Percentiles rank a stretch among this genome's conserved stretches.
Conservation (phyloP, 1,139 yeast genomes). For the Blastobotrys buckinghamii region DNA sequence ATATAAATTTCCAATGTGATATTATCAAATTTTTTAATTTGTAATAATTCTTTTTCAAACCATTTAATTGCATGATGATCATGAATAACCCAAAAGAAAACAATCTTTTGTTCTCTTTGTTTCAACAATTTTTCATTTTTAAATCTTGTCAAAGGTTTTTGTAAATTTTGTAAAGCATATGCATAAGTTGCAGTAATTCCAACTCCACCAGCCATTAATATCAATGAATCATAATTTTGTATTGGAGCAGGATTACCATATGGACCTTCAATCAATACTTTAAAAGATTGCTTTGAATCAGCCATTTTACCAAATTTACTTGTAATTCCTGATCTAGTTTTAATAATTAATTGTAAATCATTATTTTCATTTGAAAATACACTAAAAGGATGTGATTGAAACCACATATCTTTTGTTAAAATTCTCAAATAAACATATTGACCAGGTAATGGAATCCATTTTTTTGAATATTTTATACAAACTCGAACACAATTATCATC, state of each 20-base stretch:
- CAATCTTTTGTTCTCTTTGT: conserved; percentile 35
- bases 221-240: conserved; percentile 44
- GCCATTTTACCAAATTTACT: conserved; percentile 2
- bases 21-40: not conserved
- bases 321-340: conserved; percentile 31
- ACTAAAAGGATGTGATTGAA: conserved; percentile 70
- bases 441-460: conserved; percentile 46
- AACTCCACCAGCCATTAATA: conserved; percentile 58
- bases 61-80: conserved; percentile 42
- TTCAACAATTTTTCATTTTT: not conserved
- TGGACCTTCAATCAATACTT: conserved; percentile 52
- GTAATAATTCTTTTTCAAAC: conserved; percentile 34
- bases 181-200: conserved; percentile 53
- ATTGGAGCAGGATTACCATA: conserved; percentile 48
- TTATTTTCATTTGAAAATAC: conserved; percentile 30
- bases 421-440: conserved; percentile 54
- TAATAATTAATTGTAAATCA: conserved; percentile 30
- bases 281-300: conserved; percentile 15
- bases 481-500: conserved; percentile 27
- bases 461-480: conserved; percentile 21
- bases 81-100: conserved; percentile 48
- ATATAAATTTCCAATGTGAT: conserved; percentile 1
- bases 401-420: conserved; percentile 34
- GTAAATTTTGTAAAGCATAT: conserved; percentile 15
- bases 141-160: not conserved